Conservation (phyloP, 2,329 filamentous ascomycete genomes). For the Aspergillus japonicus region DNA sequence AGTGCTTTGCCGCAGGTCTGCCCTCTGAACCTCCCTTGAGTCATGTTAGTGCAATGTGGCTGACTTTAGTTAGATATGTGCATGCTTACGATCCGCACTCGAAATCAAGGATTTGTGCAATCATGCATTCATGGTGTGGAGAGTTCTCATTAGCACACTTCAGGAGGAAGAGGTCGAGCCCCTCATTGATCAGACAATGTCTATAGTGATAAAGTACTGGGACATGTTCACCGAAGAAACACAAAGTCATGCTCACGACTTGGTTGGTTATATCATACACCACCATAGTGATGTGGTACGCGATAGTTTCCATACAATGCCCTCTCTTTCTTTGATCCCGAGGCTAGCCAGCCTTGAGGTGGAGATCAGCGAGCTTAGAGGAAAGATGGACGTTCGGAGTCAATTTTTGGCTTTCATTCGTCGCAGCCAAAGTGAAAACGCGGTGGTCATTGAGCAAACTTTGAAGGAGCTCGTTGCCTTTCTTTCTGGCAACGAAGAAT, state of each 20-base stretch:
- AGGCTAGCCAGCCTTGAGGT: slow-evolving; percentile 67
- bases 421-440: slow-evolving; percentile 78
- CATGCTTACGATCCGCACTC: slow-evolving; percentile 85
- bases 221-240: slow-evolving; percentile 60
- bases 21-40: slow-evolving; percentile 9
- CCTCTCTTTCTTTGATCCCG: slow-evolving; percentile 70
- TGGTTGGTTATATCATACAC: slow-evolving; percentile 66
- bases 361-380: slow-evolving; percentile 64
- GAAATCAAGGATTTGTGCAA: slow-evolving; percentile 72
- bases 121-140: slow-evolving; percentile 80
- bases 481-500: slow-evolving; percentile 69
- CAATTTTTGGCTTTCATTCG: slow-evolving; percentile 69
- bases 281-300: slow-evolving; percentile 61
- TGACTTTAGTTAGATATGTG: slow-evolving; percentile 66
- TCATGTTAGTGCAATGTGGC: background rate
- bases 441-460: slow-evolving; percentile 78
- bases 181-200: slow-evolving; percentile 85
- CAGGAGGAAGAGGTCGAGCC: slow-evolving; percentile 75
- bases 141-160: slow-evolving; percentile 70
- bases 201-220: slow-evolving; percentile 84
- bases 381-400: slow-evolving; percentile 63
- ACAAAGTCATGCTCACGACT: slow-evolving; percentile 58
- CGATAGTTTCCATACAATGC: slow-evolving; percentile 70
- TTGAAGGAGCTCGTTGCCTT: slow-evolving; percentile 74
- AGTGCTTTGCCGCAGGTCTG: slow-evolving; percentile 80